Conservation (phyloP, 1,284 basidiomycete genomes). For the Uromyces viciae-fabae region DNA sequence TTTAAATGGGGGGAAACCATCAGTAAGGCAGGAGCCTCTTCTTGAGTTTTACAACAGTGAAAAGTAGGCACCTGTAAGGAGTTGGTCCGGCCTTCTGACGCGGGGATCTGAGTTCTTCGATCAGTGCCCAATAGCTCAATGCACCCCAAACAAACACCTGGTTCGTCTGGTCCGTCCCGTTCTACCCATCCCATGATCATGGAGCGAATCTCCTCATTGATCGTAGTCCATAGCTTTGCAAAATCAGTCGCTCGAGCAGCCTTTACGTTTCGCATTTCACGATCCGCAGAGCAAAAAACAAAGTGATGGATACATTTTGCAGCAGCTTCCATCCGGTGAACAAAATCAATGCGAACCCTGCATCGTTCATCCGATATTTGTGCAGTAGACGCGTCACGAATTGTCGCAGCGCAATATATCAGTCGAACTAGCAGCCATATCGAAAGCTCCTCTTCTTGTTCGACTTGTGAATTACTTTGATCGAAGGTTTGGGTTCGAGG, state of each 20-base stretch:
- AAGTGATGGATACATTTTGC: conserved; percentile 27
- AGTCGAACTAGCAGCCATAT: conserved; percentile 33
- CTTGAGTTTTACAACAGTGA: no score
- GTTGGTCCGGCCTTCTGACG: not conserved
- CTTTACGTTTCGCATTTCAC: conserved; percentile 23
- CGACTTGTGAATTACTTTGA: not conserved
- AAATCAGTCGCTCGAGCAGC: conserved; percentile 25
- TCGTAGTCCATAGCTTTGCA: conserved; percentile 34
- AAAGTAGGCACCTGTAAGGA: conserved; percentile 10
- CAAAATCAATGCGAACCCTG: conserved; percentile 13
- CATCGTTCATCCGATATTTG: conserved; percentile 13
- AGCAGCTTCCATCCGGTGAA: conserved; percentile 24
- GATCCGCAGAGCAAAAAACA: conserved; percentile 28
- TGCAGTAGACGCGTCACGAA: conserved; percentile 3
- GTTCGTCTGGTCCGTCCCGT: not conserved
- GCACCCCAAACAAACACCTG: not conserved
- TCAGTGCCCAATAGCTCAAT: conserved; percentile 33
- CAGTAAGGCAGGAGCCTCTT: conserved; percentile 6
- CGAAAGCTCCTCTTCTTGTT: conserved; percentile 39
- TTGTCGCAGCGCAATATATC: conserved; percentile 29
- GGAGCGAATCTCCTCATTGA: conserved; percentile 42
- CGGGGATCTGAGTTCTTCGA: conserved; percentile 40
- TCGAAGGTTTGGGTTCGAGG: not conserved
- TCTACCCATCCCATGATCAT: conserved; percentile 19
- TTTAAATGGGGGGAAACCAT: not conserved